Evolutionary conservation across 2,329 filamentous ascomycete genomes (phyloP).

Genomic region (Cladosporium halotolerans): DNA sequence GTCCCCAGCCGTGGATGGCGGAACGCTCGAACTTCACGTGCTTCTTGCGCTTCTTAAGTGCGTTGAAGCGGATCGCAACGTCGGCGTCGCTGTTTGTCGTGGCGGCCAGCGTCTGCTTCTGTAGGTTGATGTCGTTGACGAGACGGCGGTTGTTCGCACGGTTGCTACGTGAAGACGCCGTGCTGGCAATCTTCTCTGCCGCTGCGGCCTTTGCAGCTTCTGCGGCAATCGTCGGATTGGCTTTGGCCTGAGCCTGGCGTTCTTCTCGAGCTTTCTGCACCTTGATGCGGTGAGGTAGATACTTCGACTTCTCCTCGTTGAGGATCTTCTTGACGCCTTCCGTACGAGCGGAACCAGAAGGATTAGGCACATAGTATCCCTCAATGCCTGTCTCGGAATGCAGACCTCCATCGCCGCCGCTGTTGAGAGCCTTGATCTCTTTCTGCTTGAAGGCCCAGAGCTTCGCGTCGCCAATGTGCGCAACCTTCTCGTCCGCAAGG

Average conservation of each 20-base stretch:
- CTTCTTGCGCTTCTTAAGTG: slow-evolving; percentile 99
- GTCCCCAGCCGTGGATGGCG: slow-evolving; percentile 96
- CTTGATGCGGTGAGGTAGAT: slow-evolving; percentile 94
- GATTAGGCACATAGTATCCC: slow-evolving; percentile 77
- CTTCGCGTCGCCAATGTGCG: slow-evolving; percentile 51
- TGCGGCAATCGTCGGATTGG: slow-evolving; percentile 56
- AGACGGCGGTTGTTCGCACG: slow-evolving; percentile 93
- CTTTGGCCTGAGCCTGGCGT: slow-evolving; percentile 69
- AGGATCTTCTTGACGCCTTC: slow-evolving; percentile 93
- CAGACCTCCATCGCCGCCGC: slow-evolving; percentile 49
- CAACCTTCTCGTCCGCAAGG: slow-evolving; percentile 41
- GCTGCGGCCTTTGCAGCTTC: slow-evolving; percentile 61
- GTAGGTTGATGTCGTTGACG: slow-evolving; percentile 89
- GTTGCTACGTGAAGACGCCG: slow-evolving; percentile 86
- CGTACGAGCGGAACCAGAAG: slow-evolving; percentile 79
- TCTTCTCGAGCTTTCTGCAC: slow-evolving; percentile 88
- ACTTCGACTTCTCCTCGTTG: slow-evolving; percentile 96
- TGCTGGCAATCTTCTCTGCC: slow-evolving; percentile 73
- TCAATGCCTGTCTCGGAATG: slow-evolving; percentile 50
- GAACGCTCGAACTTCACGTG: slow-evolving; percentile 96
- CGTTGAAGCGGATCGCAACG: slow-evolving; percentile 94
- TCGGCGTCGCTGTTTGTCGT: slow-evolving; percentile 65
- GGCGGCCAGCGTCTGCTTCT: slow-evolving; percentile 68
- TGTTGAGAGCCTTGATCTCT: slow-evolving; percentile 64
- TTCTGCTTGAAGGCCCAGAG: slow-evolving; percentile 68